A percentile compares a stretch with the other conserved stretches of the same genome.
These are phyloP conservation scores for Blastocystis sp. DNA, from an alignment of 352 stramenopile genomes.

Conservation along the genomic window DNA sequence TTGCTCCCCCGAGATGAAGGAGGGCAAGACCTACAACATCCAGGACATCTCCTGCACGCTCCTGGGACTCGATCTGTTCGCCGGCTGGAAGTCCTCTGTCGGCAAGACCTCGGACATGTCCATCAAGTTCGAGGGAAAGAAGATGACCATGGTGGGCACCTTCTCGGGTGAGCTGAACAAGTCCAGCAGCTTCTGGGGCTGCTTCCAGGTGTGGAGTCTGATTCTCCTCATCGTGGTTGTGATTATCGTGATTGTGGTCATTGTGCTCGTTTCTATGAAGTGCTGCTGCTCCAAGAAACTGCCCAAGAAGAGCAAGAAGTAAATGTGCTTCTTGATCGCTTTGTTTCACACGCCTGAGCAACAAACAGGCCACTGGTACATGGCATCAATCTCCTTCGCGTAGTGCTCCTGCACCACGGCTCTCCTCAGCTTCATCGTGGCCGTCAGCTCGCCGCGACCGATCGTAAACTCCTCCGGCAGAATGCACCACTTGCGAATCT, in stretches of 20 bases:
- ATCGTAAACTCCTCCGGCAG: slow-evolving; percentile 86
- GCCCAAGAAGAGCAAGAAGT: background rate
- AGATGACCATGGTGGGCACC: background rate
- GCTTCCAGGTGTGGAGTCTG: background rate
- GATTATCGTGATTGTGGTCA: background rate
- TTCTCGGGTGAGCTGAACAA: background rate
- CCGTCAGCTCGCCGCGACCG: slow-evolving; percentile 84
- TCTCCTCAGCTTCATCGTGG: slow-evolving; percentile 92
- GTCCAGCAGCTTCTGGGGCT: background rate
- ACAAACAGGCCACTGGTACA: slow-evolving; percentile 77
- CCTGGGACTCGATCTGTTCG: background rate
- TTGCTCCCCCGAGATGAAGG: background rate
- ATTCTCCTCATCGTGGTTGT: background rate
- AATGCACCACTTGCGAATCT: slow-evolving; percentile 81
- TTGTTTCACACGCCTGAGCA: background rate
- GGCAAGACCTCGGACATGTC: background rate
- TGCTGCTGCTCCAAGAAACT: background rate
- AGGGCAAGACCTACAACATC: slow-evolving; percentile 5
- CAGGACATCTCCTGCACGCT: background rate
- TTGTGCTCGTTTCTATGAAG: background rate
- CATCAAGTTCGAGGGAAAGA: background rate
- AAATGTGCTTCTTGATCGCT: background rate
- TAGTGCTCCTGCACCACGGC: slow-evolving; percentile 87
- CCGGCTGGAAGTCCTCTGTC: background rate
- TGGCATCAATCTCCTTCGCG: slow-evolving; percentile 80